Base-by-base conservation (phyloP, 108 stramenopile species). In the Fragilariopsis cylindrus region DNA sequence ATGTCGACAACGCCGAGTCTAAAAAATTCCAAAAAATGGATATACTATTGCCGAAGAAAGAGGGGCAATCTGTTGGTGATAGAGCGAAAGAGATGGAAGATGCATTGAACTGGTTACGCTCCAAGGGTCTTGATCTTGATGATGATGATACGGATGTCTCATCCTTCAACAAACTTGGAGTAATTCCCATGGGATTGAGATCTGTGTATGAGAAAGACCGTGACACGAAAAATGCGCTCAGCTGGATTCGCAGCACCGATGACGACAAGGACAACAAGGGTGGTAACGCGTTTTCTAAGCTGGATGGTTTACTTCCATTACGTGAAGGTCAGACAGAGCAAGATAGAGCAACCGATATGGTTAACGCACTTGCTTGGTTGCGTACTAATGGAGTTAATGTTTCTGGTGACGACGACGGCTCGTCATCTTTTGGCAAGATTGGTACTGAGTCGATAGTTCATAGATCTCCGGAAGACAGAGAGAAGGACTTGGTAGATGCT, bases 51-150 rank as follows among this genome's bases (percentile, higher is more conserved):
- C 76, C 72, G 16, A 77, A 57, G 72, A 81, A 60, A 45, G 76
- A 72, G 42, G 71, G 74, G 7, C 71, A 76, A 68, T 40, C 53
- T 48, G 60, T 18, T 8, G 76, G 60, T 54, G 72, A 44, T 40
- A 75, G 82, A 40, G 82, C 82, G 46, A 77, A 70, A 55, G 83
- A 77, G 43, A 84, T 84, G 83, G 83, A 84, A 50, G 72, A 84
- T 47, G 83, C 83, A 41, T 44, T 84, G 60, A 60, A 66, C 16
- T 84, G 83, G 83, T 58, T 84, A 49, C 68, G 83, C 9, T 71
- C 41, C 41, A 81, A 84, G 57, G 79, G 79, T 42, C 21, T 80
- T 7, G 80, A 80, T 62, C 69, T 76, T 46, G 83, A 80, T n/a
- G 70, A 80, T 19, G 65, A 72, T 49, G 67, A 60, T 68, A 48